Conservation (phyloP, 805 yeast genomes). For the Ogataea trehaloabstinens region DNA sequence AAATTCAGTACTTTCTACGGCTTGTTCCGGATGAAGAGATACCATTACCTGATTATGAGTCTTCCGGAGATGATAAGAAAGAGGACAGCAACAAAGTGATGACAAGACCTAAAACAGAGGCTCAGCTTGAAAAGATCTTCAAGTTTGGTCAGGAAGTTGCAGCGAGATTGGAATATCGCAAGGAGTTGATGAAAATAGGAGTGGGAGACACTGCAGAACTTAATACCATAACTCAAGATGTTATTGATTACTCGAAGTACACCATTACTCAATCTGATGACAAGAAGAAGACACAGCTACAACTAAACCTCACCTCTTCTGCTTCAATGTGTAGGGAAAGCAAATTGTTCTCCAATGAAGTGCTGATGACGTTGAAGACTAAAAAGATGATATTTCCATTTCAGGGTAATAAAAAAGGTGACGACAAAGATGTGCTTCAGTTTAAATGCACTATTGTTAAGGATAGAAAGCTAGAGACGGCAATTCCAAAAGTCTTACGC, state of each 20-base stretch:
- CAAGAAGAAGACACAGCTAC: slow-evolving; percentile 17
- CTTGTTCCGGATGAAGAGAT: slow-evolving; percentile 20
- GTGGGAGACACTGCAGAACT: slow-evolving; percentile 17
- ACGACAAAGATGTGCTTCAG: slow-evolving; percentile 11
- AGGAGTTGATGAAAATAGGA: slow-evolving; percentile 17
- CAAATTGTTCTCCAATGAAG: neutral
- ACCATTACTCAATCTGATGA: slow-evolving; percentile 7
- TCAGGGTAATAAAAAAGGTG: slow-evolving; percentile 11
- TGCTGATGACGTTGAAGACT: slow-evolving; percentile 10
- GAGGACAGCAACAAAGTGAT: neutral
- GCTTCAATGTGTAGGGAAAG: slow-evolving; percentile 2
- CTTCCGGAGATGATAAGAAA: slow-evolving; percentile 2
- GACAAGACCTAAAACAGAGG: slow-evolving; percentile 11
- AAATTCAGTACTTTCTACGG: slow-evolving; percentile 20
- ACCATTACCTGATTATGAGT: slow-evolving; percentile 16
- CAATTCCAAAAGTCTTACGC: slow-evolving; percentile 18
- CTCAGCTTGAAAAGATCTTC: slow-evolving; percentile 17
- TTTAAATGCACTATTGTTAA: slow-evolving; percentile 6
- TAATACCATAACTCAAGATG: slow-evolving; percentile 16
- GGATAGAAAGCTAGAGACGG: slow-evolving; percentile 13
- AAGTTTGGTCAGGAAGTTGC: slow-evolving; percentile 14
- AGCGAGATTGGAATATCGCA: slow-evolving; percentile 13
- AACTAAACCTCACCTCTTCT: slow-evolving; percentile 11
- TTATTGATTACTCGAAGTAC: slow-evolving; percentile 11
- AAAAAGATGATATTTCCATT: slow-evolving; percentile 19